phyloP scores from a whole-genome alignment of 768 basidiomycete genomes.

The Amanita phalloides region DNA sequence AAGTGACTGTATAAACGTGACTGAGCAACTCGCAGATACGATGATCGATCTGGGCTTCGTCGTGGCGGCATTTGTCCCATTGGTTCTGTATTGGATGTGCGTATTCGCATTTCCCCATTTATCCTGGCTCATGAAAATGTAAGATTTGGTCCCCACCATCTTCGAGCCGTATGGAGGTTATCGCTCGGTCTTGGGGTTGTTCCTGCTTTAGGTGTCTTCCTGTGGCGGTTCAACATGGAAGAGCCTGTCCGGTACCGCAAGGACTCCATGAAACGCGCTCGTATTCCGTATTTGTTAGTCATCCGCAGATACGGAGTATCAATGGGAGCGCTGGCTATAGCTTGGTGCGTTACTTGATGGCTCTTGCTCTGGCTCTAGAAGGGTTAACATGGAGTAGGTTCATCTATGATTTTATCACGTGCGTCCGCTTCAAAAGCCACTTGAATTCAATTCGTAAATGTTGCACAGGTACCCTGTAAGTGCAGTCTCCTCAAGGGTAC shows the following conservation, averaged over 20 bases:
- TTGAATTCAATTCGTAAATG: neutral
- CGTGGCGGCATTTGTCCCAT: conserved; percentile 67
- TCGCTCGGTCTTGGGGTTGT: conserved; percentile 78
- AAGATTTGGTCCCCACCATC: conserved; percentile 70
- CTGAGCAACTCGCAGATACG: conserved; percentile 31
- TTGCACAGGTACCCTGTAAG: conserved; percentile 55
- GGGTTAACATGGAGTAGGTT: conserved; percentile 30
- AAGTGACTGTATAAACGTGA: neutral
- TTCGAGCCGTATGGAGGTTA: conserved; percentile 80
- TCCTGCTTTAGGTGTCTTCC: conserved; percentile 70
- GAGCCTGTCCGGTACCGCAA: conserved; percentile 68
- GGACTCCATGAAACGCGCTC: conserved; percentile 67
- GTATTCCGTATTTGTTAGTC: conserved; percentile 68
- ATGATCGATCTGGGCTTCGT: conserved; percentile 89
- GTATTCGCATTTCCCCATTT: conserved; percentile 12
- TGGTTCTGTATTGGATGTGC: conserved; percentile 85
- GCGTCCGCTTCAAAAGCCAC: conserved; percentile 14
- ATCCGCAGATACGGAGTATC: conserved; percentile 71
- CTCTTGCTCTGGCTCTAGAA: neutral
- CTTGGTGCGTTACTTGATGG: conserved; percentile 39
- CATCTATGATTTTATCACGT: conserved; percentile 75
- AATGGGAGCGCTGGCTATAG: conserved; percentile 63
- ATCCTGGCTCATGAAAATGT: neutral
- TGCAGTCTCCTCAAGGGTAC: conserved; percentile 3
- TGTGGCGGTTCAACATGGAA: conserved; percentile 81